These are phyloP conservation scores for Carex pumila DNA, from an alignment of 176 grass and related monocot species.

Conservation along the genomic window DNA sequence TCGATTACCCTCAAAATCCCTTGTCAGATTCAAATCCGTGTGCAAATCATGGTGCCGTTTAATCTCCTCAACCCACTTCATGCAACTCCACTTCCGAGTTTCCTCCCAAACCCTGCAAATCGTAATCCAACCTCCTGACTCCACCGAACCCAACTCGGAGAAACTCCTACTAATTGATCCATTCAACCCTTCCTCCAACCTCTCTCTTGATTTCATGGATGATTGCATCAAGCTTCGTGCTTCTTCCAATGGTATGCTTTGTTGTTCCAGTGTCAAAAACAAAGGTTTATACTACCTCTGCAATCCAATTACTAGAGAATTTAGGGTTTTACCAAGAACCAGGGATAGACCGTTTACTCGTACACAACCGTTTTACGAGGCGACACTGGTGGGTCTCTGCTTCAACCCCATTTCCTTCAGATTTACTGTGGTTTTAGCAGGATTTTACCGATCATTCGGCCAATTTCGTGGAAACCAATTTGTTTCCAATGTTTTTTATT, in stretches of 20 bases:
- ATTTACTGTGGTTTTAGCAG: conserved; percentile 37
- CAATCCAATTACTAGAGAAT: conserved; percentile 44
- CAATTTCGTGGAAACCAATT: conserved; percentile 28
- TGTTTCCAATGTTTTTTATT: conserved; percentile 42
- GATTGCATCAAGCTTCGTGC: conserved; percentile 41
- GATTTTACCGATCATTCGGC: conserved; percentile 39
- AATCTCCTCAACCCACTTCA: conserved; percentile 31
- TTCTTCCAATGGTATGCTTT: conserved; percentile 36
- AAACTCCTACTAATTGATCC: conserved; percentile 9
- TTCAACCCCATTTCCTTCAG: conserved; percentile 29
- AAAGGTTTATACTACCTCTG: conserved; percentile 39
- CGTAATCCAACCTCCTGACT: conserved; percentile 25
- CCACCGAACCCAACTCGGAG: conserved; percentile 5
- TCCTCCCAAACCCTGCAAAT: conserved; percentile 15
- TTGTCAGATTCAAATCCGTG: conserved; percentile 38
- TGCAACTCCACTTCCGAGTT: conserved; percentile 25
- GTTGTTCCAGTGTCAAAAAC: conserved; percentile 38
- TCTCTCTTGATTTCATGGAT: conserved; percentile 32
- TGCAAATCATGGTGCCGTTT: conserved; percentile 32
- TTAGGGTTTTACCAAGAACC: conserved; percentile 32
- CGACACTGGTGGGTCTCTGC: conserved; percentile 32
- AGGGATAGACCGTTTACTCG: conserved; percentile 37
- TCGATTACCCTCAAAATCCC: conserved; percentile 32
- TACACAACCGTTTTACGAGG: conserved; percentile 42
- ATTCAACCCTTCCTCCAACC: not conserved